phyloP scores from a whole-genome alignment of 208 protist genomes.

The Leishmania gerbilli region DNA sequence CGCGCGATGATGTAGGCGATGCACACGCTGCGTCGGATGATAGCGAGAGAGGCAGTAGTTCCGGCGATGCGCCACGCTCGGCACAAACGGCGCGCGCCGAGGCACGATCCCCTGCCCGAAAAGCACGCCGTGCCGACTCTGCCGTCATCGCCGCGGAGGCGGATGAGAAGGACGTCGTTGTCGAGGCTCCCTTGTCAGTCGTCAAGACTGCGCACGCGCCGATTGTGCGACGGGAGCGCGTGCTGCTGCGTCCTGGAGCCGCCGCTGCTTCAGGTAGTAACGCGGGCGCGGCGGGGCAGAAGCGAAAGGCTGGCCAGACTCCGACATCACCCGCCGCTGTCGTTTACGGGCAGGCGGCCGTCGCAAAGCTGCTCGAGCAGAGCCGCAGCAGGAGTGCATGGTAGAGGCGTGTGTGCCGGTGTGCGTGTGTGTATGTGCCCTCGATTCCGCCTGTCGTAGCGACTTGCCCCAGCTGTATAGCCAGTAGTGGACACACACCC shows the following conservation, averaged over 20 bases:
- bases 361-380: constrained; percentile 42
- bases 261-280: background rate
- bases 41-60: background rate
- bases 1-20: background rate
- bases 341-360: constrained; percentile 41
- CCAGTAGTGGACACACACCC: background rate
- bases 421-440: background rate
- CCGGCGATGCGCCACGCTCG: background rate
- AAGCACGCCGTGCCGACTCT: constrained; percentile 18
- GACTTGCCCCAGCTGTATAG: background rate
- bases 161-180: constrained; percentile 57
- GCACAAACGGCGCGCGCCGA: too few relatives aligned
- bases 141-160: constrained; percentile 31
- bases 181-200: constrained; percentile 47
- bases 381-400: constrained; percentile 31
- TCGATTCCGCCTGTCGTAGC: background rate
- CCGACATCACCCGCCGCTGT: background rate
- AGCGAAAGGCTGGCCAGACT: constrained; percentile 13
- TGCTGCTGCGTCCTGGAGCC: constrained; percentile 23
- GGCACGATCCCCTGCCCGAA: background rate
- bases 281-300: background rate
- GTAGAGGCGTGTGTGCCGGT: constrained; percentile 19
- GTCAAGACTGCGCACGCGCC: constrained; percentile 32
- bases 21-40: background rate
- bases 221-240: constrained; percentile 69